Conservation (phyloP, 148 eudicot species). For the Vaccinium corymbosum region DNA sequence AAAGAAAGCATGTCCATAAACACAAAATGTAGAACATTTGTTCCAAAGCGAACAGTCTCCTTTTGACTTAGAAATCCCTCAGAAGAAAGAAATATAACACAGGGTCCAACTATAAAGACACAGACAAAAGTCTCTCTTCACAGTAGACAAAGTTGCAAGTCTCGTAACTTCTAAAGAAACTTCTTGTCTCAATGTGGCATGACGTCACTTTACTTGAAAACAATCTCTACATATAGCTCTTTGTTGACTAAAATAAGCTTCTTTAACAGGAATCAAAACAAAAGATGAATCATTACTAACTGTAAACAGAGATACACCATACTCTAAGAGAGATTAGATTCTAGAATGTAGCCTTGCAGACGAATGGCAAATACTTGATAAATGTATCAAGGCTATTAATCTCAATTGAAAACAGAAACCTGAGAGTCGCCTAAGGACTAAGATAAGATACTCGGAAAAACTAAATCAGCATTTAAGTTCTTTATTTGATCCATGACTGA, state of each 20-base stretch:
- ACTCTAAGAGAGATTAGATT: neutral
- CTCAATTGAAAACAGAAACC: slow-evolving; percentile 7
- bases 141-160: neutral
- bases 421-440: neutral
- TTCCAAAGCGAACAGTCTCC: neutral
- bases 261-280: neutral
- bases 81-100: neutral
- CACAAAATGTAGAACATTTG: neutral
- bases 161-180: neutral
- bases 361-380: neutral
- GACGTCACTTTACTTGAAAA: neutral
- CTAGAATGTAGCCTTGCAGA: neutral
- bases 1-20: neutral
- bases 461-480: neutral
- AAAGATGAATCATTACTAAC: neutral
- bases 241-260: neutral
- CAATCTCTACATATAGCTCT: neutral
- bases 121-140: neutral
- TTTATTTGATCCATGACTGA: neutral
- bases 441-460: neutral
- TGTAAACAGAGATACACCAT: neutral
- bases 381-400: neutral
- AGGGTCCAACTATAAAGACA: neutral
- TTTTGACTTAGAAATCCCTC: too few species aligned
- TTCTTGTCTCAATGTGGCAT: neutral